These are phyloP conservation scores for Linderina pennispora DNA, from an alignment of 192 early-diverging fungal species.

Conservation along the genomic window DNA sequence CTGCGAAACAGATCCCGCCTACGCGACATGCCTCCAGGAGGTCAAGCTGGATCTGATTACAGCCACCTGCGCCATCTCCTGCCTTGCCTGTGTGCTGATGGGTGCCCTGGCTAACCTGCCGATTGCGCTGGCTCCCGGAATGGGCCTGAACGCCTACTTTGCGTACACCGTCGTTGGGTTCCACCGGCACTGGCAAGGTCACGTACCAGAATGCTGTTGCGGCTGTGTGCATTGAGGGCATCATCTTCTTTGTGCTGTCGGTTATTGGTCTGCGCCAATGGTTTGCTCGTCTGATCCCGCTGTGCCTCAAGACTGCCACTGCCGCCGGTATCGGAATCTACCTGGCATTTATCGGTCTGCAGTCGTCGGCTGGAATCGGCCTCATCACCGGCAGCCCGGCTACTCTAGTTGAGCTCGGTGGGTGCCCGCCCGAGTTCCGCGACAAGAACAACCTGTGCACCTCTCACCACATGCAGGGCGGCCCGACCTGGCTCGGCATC, in stretches of 20 bases:
- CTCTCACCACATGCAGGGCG: slow-evolving; percentile 55
- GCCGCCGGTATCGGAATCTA: slow-evolving; percentile 74
- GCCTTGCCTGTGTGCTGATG: slow-evolving; percentile 62
- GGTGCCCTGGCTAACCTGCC: slow-evolving; percentile 69
- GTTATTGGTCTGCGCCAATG: slow-evolving; percentile 75
- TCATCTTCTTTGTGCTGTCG: slow-evolving; percentile 72
- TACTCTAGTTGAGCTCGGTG: slow-evolving; percentile 68
- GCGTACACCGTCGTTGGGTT: slow-evolving; percentile 79
- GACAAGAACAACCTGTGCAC: slow-evolving; percentile 55
- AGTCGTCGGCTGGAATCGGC: slow-evolving; percentile 76
- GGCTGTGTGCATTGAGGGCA: slow-evolving; percentile 76
- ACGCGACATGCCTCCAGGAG: slow-evolving; percentile 56
- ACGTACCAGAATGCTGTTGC: slow-evolving; percentile 60
- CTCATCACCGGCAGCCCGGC: slow-evolving; percentile 55
- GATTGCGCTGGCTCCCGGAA: slow-evolving; percentile 73
- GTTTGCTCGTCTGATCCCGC: slow-evolving; percentile 67
- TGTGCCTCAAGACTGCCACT: slow-evolving; percentile 66
- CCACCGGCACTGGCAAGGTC: slow-evolving; percentile 72
- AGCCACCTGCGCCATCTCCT: slow-evolving; percentile 61
- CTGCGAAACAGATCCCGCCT: slow-evolving; percentile 53
- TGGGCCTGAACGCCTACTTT: slow-evolving; percentile 82
- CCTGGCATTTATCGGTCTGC: slow-evolving; percentile 71
- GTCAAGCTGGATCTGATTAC: slow-evolving; percentile 68
- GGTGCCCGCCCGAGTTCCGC: slow-evolving; percentile 52
- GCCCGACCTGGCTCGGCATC: slow-evolving; percentile 65